phyloP scores from a whole-genome alignment of 768 basidiomycete species.

The Rubroboletus pulcherrimus region DNA sequence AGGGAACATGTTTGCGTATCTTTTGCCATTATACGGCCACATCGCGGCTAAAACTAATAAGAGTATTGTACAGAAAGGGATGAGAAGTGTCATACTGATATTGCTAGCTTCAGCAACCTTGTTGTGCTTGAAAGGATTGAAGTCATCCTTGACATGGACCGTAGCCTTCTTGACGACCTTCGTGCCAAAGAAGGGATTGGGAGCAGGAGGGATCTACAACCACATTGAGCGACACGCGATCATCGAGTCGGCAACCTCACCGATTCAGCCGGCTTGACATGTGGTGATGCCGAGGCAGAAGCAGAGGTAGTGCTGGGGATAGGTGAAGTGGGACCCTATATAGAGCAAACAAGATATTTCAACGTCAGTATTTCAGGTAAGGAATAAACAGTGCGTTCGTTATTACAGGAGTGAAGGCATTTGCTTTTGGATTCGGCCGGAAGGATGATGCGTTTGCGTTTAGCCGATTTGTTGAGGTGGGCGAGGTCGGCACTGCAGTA shows the following conservation, averaged over 20 bases:
- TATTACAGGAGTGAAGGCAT: slow-evolving; percentile 66
- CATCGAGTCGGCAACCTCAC: slow-evolving; percentile 30
- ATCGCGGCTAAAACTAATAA: slow-evolving; percentile 47
- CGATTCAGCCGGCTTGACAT: slow-evolving; percentile 53
- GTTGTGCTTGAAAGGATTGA: slow-evolving; percentile 91
- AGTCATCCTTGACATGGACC: slow-evolving; percentile 92
- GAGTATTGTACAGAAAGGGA: not conserved
- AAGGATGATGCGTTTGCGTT: slow-evolving; percentile 92
- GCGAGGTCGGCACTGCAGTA: slow-evolving; percentile 44
- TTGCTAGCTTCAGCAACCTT: slow-evolving; percentile 73
- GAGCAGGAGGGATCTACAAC: slow-evolving; percentile 41
- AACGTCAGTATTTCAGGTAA: slow-evolving; percentile 16
- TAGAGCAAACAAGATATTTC: slow-evolving; percentile 9
- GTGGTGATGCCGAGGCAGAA: slow-evolving; percentile 57
- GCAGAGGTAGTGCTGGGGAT: slow-evolving; percentile 39
- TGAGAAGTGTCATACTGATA: slow-evolving; percentile 54
- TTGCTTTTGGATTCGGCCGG: slow-evolving; percentile 81
- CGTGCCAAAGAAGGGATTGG: slow-evolving; percentile 89
- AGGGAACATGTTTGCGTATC: slow-evolving; percentile 77
- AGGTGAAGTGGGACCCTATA: slow-evolving; percentile 45
- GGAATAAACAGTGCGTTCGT: slow-evolving; percentile 7
- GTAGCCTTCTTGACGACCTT: slow-evolving; percentile 70
- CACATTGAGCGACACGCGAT: slow-evolving; percentile 8
- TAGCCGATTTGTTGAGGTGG: slow-evolving; percentile 58
- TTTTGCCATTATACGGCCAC: slow-evolving; percentile 91